Conservation (phyloP, 768 basidiomycete species). For the Russula griseocarnosa region DNA sequence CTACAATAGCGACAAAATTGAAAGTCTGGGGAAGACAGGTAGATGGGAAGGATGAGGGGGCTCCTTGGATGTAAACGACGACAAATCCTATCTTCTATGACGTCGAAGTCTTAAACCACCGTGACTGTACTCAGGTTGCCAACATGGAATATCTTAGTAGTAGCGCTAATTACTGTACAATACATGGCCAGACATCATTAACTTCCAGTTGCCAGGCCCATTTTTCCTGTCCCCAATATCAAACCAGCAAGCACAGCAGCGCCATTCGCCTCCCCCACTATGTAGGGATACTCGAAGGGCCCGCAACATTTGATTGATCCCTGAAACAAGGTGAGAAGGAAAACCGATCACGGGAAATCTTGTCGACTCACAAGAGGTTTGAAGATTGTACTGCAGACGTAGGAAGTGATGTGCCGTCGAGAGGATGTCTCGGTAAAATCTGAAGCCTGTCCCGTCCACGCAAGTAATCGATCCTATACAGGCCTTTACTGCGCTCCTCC, state of each 20-base stretch:
- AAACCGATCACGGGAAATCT: not conserved
- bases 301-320: slow-evolving; percentile 3
- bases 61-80: too few species aligned
- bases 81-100: too few species aligned
- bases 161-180: too few species aligned
- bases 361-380: not conserved
- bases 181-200: too few species aligned
- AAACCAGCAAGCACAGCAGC: not conserved
- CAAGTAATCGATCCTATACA: slow-evolving; percentile 5
- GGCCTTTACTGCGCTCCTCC: slow-evolving; percentile 4
- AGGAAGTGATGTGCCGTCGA: not conserved
- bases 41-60: too few species aligned
- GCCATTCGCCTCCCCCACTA: not conserved
- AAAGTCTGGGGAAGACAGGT: too few species aligned
- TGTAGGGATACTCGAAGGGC: not conserved
- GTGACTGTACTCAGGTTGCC: too few species aligned
- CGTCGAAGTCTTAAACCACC: too few species aligned
- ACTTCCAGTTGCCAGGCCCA: not conserved
- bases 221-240: not conserved
- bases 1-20: too few species aligned
- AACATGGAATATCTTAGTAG: not conserved
- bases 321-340: not conserved
- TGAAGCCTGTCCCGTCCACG: slow-evolving; percentile 13
- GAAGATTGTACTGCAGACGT: too few species aligned
- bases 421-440: slow-evolving; percentile 2